These are phyloP conservation scores for Carpinus fangiana DNA, from an alignment of 306 rosid genomes.

Conservation along the genomic window DNA sequence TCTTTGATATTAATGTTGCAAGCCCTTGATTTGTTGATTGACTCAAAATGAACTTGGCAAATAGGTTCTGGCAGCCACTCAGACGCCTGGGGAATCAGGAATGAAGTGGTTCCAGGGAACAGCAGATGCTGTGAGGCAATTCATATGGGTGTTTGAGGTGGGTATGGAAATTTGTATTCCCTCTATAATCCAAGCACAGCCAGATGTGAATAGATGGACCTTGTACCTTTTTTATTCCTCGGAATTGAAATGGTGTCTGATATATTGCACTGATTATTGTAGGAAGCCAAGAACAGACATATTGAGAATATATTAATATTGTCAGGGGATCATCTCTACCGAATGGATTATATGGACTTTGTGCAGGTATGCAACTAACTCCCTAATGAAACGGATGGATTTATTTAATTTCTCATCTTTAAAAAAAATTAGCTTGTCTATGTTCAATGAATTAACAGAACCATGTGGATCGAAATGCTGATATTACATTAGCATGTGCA, in stretches of 20 bases:
- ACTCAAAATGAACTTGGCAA: constrained; percentile 12
- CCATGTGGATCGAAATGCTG: constrained; percentile 74
- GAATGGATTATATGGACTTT: constrained; percentile 94
- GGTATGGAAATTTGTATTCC: constrained; percentile 14
- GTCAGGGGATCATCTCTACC: constrained; percentile 89
- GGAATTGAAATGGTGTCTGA: constrained; percentile 6
- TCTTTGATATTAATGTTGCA: constrained; percentile 15
- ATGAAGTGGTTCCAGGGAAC: constrained; percentile 96
- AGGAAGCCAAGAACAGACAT: constrained; percentile 84
- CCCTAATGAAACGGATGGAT: background rate
- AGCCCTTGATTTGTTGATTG: background rate
- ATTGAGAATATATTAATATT: constrained; percentile 77
- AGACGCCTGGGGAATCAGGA: constrained; percentile 86
- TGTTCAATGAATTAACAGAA: constrained; percentile 48
- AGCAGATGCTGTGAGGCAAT: constrained; percentile 97
- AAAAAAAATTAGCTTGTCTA: constrained; percentile 18
- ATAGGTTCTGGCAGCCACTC: constrained; percentile 97
- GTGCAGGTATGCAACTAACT: constrained; percentile 61
- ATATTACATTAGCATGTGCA: constrained; percentile 78
- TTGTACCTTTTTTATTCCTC: constrained; percentile 6
- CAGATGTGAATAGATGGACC: constrained; percentile 10
- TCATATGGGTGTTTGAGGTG: constrained; percentile 81
- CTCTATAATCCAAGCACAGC: background rate
- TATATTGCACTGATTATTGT: constrained; percentile 26
- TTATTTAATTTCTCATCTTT: constrained; percentile 13